These are phyloP conservation scores for Croton setiger DNA, from an alignment of 441 rosid species.

Conservation along the genomic window DNA sequence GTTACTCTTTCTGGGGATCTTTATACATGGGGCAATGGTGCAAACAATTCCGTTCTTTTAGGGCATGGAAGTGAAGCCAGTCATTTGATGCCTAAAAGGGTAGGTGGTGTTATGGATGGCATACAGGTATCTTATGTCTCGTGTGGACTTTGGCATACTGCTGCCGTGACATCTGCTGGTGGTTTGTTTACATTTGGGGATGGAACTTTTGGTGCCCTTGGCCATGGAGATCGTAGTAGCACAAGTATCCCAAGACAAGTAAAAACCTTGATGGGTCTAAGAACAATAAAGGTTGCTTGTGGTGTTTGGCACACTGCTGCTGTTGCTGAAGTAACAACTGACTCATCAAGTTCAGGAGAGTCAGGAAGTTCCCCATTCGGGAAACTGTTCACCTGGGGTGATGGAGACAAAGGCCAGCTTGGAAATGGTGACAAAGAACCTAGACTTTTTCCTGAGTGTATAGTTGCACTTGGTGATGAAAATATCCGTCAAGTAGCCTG, in stretches of 20 bases:
- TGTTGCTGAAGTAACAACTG: constrained; percentile 56
- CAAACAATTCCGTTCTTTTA: constrained; percentile 58
- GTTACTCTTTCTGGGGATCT: constrained; percentile 79
- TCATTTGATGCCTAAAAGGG: constrained; percentile 80
- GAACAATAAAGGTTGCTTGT: constrained; percentile 66
- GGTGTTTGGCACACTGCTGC: constrained; percentile 99
- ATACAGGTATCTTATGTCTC: constrained; percentile 56
- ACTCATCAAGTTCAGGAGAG: constrained; percentile 43
- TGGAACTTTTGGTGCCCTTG: constrained; percentile 88
- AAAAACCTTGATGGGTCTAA: constrained; percentile 54
- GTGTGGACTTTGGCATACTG: constrained; percentile 96
- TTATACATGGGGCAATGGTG: constrained; percentile 92
- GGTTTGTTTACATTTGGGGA: constrained; percentile 90
- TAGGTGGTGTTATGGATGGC: constrained; percentile 60
- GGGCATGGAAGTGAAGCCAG: constrained; percentile 88
- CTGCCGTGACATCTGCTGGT: constrained; percentile 70
- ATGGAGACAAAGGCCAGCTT: constrained; percentile 77
- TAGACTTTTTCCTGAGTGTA: constrained; percentile 64
- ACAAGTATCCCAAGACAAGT: constrained; percentile 65
- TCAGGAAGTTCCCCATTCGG: constrained; percentile 35
- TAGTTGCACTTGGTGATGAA: constrained; percentile 41
- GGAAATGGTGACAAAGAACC: constrained; percentile 73
- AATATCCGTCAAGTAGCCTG: constrained; percentile 64
- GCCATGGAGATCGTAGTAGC: constrained; percentile 70
- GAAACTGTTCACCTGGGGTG: constrained; percentile 89